These are phyloP conservation scores for Thermothelomyces thermophilus DNA, from an alignment of 2,329 filamentous ascomycete species.

Conservation along the genomic window DNA sequence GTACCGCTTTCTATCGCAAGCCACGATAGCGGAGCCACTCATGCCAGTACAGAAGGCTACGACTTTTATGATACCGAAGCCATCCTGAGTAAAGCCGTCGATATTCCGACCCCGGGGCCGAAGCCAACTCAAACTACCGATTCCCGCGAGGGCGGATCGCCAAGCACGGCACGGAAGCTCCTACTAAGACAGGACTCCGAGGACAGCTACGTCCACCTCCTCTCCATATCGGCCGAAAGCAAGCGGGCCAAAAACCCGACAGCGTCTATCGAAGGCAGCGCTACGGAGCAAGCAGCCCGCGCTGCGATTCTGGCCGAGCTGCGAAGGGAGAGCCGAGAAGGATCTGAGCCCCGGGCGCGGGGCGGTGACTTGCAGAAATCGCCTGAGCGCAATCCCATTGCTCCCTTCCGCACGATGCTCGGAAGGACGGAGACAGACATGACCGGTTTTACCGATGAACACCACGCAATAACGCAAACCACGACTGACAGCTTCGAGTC, in stretches of 20 bases:
- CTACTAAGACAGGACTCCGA: conserved; percentile 47
- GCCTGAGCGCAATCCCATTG: conserved; percentile 6
- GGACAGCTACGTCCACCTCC: conserved; percentile 53
- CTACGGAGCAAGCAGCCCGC: conserved; percentile 17
- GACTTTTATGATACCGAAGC: conserved; percentile 60
- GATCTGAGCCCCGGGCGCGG: conserved; percentile 42
- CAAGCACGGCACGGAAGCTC: conserved; percentile 21
- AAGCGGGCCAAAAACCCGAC: conserved; percentile 35
- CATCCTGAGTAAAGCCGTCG: conserved; percentile 41
- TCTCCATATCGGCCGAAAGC: conserved; percentile 49
- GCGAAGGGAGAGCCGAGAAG: conserved; percentile 28
- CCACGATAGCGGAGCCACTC: conserved; percentile 41
- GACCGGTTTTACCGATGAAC: conserved; percentile 25
- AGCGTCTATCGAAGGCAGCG: conserved; percentile 31
- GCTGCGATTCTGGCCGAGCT: conserved; percentile 22
- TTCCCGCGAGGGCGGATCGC: conserved; percentile 30
- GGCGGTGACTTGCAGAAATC: conserved; percentile 34
- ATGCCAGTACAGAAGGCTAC: conserved; percentile 50
- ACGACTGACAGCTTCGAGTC: conserved; percentile 32
- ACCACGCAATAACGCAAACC: conserved; percentile 40
- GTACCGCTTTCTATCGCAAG: conserved; percentile 45
- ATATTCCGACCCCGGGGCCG: conserved; percentile 42
- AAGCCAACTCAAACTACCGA: conserved; percentile 32
- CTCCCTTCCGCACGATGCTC: conserved; percentile 16
- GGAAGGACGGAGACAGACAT: conserved; percentile 24